Evolutionary conservation across 768 basidiomycete species (phyloP), one percentile per base, ranked within the genome.

Genomic region (Leccinum obscurum): DNA sequence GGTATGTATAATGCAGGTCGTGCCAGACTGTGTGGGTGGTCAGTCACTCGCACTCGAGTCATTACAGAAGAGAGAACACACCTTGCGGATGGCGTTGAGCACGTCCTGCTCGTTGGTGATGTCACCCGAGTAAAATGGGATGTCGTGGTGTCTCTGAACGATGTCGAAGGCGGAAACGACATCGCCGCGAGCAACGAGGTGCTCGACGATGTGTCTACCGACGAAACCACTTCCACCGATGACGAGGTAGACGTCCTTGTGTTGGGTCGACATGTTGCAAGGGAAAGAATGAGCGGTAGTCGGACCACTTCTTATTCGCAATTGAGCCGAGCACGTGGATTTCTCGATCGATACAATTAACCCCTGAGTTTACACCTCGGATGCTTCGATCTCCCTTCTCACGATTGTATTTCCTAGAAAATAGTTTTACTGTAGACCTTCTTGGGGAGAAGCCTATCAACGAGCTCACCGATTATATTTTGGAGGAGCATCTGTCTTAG

Each of bases 181-280:
- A 77, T 92, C 91, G 6, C 86, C 90, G 51, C 95, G 83, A 22
- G 84, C 87, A 32, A 90, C 72, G 56, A 98, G 84, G 56, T 87
- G 85, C 66, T 95, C 85, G 32, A 98, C 94, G 66, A 99, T 92
- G 70, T 94, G 90, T 60, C 93, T 80, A 50, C 96, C 94, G 24
- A 96, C 79, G 74, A 96, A 95, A 24, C 94, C 93, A 68, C 92
- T 93, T 58, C 95, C 95, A 24, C 96, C 96, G 69, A 98, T 89
- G 69, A 99, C 94, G 58, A 96, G 77, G 76, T 92, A 98, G 3
- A 85, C 79, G 64, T 96, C 92, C 64, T 77, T 81, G 55, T 57
- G 64, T 53, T 64, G 64, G 20, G 53, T 54, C 34, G 68, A 55
- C 70, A 71, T 71, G 24, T 39, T 50, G 39, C 3, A n/a, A 28